Conservation (phyloP, 306 rosid species). For the Quercus cerris region DNA sequence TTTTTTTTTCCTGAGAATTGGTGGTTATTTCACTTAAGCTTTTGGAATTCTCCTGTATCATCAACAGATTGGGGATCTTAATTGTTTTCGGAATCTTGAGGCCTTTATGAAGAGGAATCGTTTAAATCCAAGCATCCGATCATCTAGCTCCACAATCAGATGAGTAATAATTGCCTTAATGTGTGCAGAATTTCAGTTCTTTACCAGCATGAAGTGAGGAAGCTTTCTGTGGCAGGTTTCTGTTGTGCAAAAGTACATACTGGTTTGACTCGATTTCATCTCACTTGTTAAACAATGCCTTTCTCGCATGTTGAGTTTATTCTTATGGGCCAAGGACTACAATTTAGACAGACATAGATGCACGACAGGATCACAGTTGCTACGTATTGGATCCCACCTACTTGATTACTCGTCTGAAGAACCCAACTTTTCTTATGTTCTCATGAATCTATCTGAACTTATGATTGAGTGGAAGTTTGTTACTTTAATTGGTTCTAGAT, state of each 20-base stretch:
- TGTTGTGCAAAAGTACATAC: background rate
- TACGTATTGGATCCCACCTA: background rate
- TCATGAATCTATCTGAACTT: background rate
- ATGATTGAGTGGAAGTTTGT: background rate
- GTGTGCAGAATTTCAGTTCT: background rate
- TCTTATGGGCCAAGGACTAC: background rate
- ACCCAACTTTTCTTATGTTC: background rate
- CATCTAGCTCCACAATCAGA: conserved; percentile 29
- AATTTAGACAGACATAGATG: background rate
- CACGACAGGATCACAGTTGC: background rate
- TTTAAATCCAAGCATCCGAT: conserved; percentile 35
- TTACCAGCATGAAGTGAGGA: background rate
- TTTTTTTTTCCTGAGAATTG: too few relatives aligned
- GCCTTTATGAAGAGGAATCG: conserved; percentile 22
- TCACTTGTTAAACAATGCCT: background rate
- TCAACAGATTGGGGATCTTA: conserved; percentile 23
- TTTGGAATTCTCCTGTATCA: conserved; percentile 3
- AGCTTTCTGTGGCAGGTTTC: background rate
- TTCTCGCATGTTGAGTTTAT: background rate
- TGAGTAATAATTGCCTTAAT: background rate
- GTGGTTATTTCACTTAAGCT: background rate
- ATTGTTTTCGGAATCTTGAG: conserved; percentile 30
- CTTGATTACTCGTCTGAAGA: background rate
- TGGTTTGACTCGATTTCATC: background rate
- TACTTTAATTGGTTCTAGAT: background rate